Evolutionary conservation across 208 protist genomes (phyloP).

Genomic region (Herpetomonas tarakana): DNA sequence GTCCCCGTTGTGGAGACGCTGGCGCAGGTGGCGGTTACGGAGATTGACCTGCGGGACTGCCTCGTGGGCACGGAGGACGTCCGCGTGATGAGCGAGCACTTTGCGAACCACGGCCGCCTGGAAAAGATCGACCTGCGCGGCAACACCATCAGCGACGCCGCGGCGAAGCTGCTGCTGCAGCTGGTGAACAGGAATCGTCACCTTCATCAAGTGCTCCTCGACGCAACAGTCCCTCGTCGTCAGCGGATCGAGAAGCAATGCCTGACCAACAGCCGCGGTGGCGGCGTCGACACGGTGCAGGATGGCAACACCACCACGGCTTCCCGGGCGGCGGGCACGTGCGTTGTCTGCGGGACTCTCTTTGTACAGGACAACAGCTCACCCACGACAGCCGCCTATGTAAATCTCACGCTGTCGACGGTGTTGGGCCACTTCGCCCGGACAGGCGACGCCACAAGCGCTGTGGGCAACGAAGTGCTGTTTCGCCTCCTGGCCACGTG

Average conservation of each 20-base stretch:
- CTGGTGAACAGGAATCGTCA: conserved; percentile 47
- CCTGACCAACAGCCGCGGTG: conserved; percentile 31
- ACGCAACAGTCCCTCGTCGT: conserved; percentile 64
- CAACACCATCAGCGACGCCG: conserved; percentile 41
- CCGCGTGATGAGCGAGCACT: conserved; percentile 36
- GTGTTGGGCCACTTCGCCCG: conserved; percentile 23
- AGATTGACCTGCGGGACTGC: conserved; percentile 48
- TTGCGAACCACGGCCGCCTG: conserved; percentile 55
- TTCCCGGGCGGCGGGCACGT: background rate
- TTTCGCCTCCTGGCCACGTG: conserved; percentile 48
- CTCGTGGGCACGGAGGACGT: conserved; percentile 50
- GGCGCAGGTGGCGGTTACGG: conserved; percentile 37
- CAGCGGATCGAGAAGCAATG: conserved; percentile 65
- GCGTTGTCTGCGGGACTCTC: background rate
- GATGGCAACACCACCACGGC: background rate
- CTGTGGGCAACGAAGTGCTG: conserved; percentile 37
- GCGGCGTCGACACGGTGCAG: too few species aligned
- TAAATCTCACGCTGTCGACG: conserved; percentile 24
- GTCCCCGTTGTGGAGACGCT: conserved; percentile 67
- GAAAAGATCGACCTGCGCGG: conserved; percentile 75
- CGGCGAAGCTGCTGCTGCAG: conserved; percentile 48
- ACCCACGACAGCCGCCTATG: conserved; percentile 11
- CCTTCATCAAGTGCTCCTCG: conserved; percentile 59
- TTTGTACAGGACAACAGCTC: conserved; percentile 13
- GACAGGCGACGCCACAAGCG: conserved; percentile 17